A percentile compares a stretch with the other conserved stretches of the same genome.
phyloP scores from a whole-genome alignment of 495 filamentous ascomycete genomes.

The Sordaria brevicollis region DNA sequence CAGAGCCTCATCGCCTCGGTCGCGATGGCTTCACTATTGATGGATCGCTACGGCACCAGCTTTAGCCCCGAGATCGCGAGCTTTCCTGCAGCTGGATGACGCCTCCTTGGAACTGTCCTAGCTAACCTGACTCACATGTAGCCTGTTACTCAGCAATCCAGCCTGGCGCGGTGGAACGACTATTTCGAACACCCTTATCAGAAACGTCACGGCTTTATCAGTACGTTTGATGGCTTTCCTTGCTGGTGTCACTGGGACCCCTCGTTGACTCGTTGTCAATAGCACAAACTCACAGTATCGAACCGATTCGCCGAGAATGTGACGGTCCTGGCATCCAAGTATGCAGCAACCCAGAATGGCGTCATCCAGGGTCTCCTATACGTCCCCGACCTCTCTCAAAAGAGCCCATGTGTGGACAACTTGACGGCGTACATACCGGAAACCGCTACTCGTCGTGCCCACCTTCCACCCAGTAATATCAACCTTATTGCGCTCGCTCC shows the following conservation, averaged over 20 bases:
- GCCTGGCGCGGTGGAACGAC: constrained; percentile 29
- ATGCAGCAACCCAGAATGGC: constrained; percentile 39
- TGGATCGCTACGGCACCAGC: background rate
- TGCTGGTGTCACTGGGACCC: background rate
- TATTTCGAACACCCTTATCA: constrained; percentile 34
- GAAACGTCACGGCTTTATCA: constrained; percentile 37
- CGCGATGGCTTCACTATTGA: background rate
- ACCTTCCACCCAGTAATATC: constrained; percentile 58
- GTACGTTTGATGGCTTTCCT: constrained; percentile 20
- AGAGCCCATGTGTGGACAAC: constrained; percentile 49
- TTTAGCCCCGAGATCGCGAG: background rate
- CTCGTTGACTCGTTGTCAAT: background rate
- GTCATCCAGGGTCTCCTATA: constrained; percentile 67
- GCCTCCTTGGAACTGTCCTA: background rate
- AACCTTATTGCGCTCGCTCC: constrained; percentile 70
- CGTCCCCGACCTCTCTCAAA: constrained; percentile 53
- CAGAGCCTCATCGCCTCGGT: background rate
- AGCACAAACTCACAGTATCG: constrained; percentile 33
- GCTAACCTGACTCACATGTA: constrained; percentile 5
- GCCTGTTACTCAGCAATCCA: constrained; percentile 40
- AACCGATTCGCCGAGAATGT: constrained; percentile 49
- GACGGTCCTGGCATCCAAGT: constrained; percentile 59
- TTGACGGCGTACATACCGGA: constrained; percentile 49
- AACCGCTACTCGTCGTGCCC: constrained; percentile 61
- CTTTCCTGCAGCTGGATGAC: background rate